Evolutionary conservation across 2,329 filamentous ascomycete species (phyloP).

Genomic region (Aureobasidium lini): DNA sequence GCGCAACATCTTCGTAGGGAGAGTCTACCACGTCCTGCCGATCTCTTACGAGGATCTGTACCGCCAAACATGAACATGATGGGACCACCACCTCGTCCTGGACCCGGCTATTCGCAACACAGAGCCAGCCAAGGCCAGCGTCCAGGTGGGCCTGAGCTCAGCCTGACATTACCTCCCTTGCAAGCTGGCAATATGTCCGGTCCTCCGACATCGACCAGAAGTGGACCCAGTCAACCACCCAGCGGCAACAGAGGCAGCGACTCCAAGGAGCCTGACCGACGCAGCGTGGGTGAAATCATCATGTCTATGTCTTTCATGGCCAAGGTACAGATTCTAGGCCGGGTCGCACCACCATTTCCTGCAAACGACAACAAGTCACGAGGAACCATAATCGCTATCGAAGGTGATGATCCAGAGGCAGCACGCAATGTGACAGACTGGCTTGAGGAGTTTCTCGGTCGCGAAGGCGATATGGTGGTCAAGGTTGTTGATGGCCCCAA

Average conservation of each 20-base stretch:
- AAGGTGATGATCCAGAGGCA: constrained; percentile 61
- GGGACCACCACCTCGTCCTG: constrained; percentile 49
- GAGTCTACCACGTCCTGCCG: constrained; percentile 38
- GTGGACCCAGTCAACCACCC: not conserved
- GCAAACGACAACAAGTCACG: constrained; percentile 36
- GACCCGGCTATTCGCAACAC: constrained; percentile 28
- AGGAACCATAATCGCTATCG: constrained; percentile 76
- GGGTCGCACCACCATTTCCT: constrained; percentile 63
- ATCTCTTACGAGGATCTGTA: constrained; percentile 23
- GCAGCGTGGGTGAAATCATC: constrained; percentile 53
- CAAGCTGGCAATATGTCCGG: constrained; percentile 30
- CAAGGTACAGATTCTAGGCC: constrained; percentile 69
- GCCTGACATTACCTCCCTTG: constrained; percentile 46
- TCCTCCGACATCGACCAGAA: not conserved
- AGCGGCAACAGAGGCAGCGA: not conserved
- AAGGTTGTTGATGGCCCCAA: constrained; percentile 44
- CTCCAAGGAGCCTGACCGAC: constrained; percentile 43
- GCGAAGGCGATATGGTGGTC: constrained; percentile 45
- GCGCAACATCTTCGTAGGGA: constrained; percentile 24
- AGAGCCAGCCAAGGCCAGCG: constrained; percentile 24
- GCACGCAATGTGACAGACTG: constrained; percentile 59
- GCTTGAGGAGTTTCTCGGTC: constrained; percentile 48
- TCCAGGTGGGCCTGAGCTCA: constrained; percentile 5
- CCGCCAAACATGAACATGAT: constrained; percentile 39
- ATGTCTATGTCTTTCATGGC: constrained; percentile 66